phyloP scores from a whole-genome alignment of 108 stramenopile genomes.

The Fragilariopsis cylindrus region DNA sequence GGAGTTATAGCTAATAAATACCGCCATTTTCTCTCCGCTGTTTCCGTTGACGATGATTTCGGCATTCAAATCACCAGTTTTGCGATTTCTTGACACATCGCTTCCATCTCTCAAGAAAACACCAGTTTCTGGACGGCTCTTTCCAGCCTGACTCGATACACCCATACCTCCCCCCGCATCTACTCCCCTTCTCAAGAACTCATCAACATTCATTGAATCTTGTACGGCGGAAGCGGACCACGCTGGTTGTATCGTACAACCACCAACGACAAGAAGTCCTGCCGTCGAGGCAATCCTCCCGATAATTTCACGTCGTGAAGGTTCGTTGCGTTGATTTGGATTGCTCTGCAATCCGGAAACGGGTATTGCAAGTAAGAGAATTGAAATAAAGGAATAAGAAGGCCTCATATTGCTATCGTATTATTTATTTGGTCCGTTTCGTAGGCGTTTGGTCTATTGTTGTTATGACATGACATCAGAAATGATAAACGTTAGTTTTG shows the following conservation, averaged over 20 bases:
- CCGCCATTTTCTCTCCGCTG: conserved; percentile 38
- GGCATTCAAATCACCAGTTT: conserved; percentile 50
- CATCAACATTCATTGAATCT: conserved; percentile 56
- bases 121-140: conserved; percentile 61
- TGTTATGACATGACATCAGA: too few relatives aligned
- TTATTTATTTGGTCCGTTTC: too few relatives aligned
- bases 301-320: conserved; percentile 14
- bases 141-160: conserved; percentile 65
- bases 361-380: neutral
- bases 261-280: neutral
- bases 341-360: neutral
- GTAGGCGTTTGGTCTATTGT: too few relatives aligned
- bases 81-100: conserved; percentile 49
- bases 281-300: conserved; percentile 1
- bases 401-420: neutral
- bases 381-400: neutral
- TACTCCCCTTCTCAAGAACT: conserved; percentile 66
- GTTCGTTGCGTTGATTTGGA: neutral
- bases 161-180: conserved; percentile 64
- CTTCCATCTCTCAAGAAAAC: conserved; percentile 63
- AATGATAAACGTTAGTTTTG: too few relatives aligned
- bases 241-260: conserved; percentile 7
- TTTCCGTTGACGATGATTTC: conserved; percentile 51
- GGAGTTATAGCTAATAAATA: conserved; percentile 44
- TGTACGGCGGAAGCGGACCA: conserved; percentile 55